Conservation (phyloP, 345 rosid species). For the Passiflora organensis region DNA sequence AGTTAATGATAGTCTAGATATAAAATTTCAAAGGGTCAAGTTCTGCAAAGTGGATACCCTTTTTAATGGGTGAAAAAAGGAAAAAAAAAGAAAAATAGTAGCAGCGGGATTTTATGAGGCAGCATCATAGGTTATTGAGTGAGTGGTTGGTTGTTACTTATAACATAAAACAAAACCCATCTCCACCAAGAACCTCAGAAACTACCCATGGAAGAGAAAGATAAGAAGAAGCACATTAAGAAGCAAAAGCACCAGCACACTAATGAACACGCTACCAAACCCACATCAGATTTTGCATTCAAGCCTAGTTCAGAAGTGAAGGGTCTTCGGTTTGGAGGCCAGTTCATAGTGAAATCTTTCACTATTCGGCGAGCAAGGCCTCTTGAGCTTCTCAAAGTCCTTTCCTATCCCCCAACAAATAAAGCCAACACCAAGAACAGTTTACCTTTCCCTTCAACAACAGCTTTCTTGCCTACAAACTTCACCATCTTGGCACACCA, state of each 20-base stretch:
- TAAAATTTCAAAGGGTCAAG: too few species aligned
- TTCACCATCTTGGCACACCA: conserved; percentile 94
- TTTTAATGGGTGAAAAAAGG: conserved; percentile 12
- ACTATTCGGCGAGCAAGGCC: conserved; percentile 78
- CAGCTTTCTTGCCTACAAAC: conserved; percentile 83
- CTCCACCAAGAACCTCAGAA: not conserved
- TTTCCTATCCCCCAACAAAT: conserved; percentile 52
- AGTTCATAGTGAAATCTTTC: conserved; percentile 88
- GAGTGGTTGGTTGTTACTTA: conserved; percentile 14
- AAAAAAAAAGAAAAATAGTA: not conserved
- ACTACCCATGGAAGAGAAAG: conserved; percentile 54
- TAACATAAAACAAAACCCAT: conserved; percentile 6
- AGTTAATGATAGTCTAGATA: too few species aligned
- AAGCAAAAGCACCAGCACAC: conserved; percentile 72
- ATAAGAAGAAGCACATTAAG: conserved; percentile 54
- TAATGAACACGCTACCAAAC: conserved; percentile 39
- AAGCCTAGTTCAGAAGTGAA: conserved; percentile 74
- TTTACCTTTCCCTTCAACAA: conserved; percentile 60
- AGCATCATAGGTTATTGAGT: conserved; percentile 13
- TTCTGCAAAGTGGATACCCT: conserved; percentile 12
- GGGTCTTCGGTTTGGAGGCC: conserved; percentile 87
- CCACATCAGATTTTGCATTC: conserved; percentile 63
- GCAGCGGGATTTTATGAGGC: too few species aligned
- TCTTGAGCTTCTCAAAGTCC: conserved; percentile 71
- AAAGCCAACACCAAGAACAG: conserved; percentile 18